Percentiles rank a stretch among this genome's conserved stretches.
phyloP scores from a whole-genome alignment of 768 basidiomycete genomes.

The Tulasnella sp. region DNA sequence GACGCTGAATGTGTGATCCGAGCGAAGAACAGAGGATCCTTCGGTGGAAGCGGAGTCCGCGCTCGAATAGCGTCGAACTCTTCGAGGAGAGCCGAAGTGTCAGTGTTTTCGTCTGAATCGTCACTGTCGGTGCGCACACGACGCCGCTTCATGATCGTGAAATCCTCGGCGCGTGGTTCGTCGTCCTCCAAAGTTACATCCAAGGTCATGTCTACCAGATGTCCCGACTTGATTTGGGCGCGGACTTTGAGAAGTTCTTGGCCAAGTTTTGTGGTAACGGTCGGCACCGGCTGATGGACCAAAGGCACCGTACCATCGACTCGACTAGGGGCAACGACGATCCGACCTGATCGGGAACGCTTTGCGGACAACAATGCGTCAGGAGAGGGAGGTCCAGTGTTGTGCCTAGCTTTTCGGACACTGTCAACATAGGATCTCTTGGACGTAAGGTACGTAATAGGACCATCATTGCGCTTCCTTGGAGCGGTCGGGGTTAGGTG shows the following conservation, averaged over 20 bases:
- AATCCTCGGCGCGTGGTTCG: conserved; percentile 10
- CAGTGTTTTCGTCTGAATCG: not conserved
- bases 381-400: not conserved
- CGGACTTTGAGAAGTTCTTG: conserved; percentile 24
- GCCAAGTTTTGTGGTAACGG: conserved; percentile 16
- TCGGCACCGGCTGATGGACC: not conserved
- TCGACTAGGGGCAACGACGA: conserved; percentile 18
- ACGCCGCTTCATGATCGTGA: not conserved
- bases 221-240: conserved; percentile 12
- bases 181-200: conserved; percentile 23
- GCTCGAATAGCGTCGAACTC: conserved; percentile 9
- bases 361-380: not conserved
- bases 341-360: conserved; percentile 26
- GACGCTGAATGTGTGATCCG: not conserved
- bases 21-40: conserved; percentile 14
- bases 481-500: not conserved
- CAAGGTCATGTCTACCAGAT: conserved; percentile 24
- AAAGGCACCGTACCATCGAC: conserved; percentile 18
- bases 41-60: conserved; percentile 14
- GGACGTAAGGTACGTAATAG: conserved; percentile 14
- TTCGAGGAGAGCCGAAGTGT: not conserved
- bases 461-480: not conserved
- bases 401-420: not conserved
- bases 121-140: not conserved
- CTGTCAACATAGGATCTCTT: conserved; percentile 19